Base-by-base conservation (phyloP, 225 moss, liverwort and hornwort genomes). In the Antitrichia curtipendula region DNA sequence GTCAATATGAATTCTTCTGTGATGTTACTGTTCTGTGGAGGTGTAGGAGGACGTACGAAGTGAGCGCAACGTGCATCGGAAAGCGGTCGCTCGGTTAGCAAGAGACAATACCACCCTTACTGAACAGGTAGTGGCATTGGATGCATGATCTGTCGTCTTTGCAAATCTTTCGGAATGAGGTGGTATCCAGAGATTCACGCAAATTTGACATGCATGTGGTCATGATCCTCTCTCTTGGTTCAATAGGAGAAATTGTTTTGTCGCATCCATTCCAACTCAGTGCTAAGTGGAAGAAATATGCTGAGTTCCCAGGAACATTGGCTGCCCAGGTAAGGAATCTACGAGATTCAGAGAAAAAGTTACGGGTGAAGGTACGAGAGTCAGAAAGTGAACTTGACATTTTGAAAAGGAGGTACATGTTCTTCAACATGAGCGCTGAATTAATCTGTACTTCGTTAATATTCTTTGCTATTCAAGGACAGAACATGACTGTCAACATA, bases 321-420 rank as follows among this genome's bases (percentile, higher is more conserved):
- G 53, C 82, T 90, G 78, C 76, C 73, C 86, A 94, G 94, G 88
- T 93, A 60, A 91, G 88, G 76, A 89, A 70, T 68, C 75, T 93
- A 82, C 92, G 91, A 85, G 90, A 92, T 69, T 85, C 88, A 81
- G 95, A 95, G 89, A 92, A 89, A 86, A 90, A 85, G 80, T 87
- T 93, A 74, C 88, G 90, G 49, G 86, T 91, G 78, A 92, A 93
- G 90, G 80, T 88, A 58, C 93, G 89, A 68, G 95, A 92, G 76
- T 88, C 91, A 41, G 95, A 95, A 87, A 90, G 89, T 84, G 95
- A 93, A 80, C 90, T 95, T 83, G 95, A 95, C 92, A 91, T 95
- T 81, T 71, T 95, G 85, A 93, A 89, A 90, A 85, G 91, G 82
- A 93, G 93, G 93, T 91, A 84, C 34, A 18, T 82, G 22, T 82